phyloP scores from a whole-genome alignment of 352 stramenopile genomes.

The Poterioochromonas sp. region DNA sequence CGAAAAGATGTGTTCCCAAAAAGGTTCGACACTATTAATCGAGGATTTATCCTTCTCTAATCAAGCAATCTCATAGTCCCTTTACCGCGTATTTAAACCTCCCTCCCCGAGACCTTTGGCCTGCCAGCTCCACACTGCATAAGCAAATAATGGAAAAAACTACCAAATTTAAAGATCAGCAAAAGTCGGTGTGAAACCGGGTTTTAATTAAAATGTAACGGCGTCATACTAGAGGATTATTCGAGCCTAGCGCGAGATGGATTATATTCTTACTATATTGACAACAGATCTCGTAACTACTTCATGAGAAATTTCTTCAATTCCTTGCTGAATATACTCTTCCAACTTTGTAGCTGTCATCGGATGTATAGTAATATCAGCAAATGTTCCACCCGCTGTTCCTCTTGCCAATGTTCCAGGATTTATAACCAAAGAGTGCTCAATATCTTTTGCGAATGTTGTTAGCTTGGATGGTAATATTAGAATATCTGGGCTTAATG shows the following conservation, averaged over 20 bases:
- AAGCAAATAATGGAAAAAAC: background rate
- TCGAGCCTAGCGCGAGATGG: background rate
- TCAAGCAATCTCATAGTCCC: background rate
- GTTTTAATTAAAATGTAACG: background rate
- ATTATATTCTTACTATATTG: conserved; percentile 26
- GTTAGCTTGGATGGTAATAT: conserved; percentile 83
- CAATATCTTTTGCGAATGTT: conserved; percentile 59
- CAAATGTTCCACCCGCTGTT: conserved; percentile 84
- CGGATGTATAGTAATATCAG: conserved; percentile 75
- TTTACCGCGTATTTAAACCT: background rate
- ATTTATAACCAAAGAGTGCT: conserved; percentile 84
- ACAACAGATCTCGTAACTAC: background rate
- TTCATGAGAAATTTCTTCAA: conserved; percentile 16
- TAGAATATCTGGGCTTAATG: conserved; percentile 82
- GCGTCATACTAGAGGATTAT: background rate
- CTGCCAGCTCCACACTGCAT: background rate
- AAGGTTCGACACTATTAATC: background rate
- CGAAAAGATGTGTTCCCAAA: conserved; percentile 5
- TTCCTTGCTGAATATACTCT: background rate
- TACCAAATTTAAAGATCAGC: background rate
- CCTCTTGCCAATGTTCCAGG: conserved; percentile 78
- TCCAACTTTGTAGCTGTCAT: conserved; percentile 55
- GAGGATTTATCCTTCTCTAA: background rate
- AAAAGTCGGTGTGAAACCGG: background rate
- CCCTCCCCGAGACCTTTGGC: background rate